Percentiles rank a stretch among this genome's conserved stretches.
phyloP scores from a whole-genome alignment of 2,329 filamentous ascomycete genomes.

The Ophiocordyceps robertsii region DNA sequence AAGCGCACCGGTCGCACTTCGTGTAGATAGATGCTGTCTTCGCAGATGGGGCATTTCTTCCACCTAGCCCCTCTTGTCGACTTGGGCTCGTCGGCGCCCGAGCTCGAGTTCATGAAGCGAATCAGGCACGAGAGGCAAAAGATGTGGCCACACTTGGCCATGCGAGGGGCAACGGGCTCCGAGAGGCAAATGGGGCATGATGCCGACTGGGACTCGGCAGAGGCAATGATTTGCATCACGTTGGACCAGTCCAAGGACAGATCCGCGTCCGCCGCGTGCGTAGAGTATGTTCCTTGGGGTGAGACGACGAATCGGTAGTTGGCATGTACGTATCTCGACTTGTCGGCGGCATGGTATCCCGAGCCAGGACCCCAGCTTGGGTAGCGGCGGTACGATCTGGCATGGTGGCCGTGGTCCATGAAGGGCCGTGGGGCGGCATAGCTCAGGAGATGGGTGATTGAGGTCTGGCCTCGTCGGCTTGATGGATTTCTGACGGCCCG shows the following conservation, averaged over 20 bases:
- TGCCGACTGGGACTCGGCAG: conserved; percentile 72
- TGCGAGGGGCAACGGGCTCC: conserved; percentile 81
- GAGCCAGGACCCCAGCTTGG: conserved; percentile 77
- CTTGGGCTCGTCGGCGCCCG: conserved; percentile 53
- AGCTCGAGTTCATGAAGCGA: conserved; percentile 82
- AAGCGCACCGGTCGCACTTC: conserved; percentile 84
- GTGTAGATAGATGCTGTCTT: conserved; percentile 82
- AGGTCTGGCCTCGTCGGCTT: conserved; percentile 83
- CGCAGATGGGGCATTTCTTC: conserved; percentile 95
- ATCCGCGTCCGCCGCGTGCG: conserved; percentile 76
- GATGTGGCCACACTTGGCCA: conserved; percentile 95
- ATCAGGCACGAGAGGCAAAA: conserved; percentile 91
- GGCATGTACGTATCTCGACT: conserved; percentile 80
- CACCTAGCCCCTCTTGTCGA: conserved; percentile 62
- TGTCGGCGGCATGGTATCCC: conserved; percentile 81
- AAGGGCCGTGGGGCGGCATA: conserved; percentile 69
- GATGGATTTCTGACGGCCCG: conserved; percentile 41
- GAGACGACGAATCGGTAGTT: conserved; percentile 96
- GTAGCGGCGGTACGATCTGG: conserved; percentile 52
- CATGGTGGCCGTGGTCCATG: conserved; percentile 38
- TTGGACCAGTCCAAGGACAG: conserved; percentile 81
- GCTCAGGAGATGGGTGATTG: conserved; percentile 93
- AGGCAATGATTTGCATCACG: conserved; percentile 84
- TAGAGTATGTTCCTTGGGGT: conserved; percentile 64
- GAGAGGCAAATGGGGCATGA: conserved; percentile 93